Conservation (phyloP, 768 basidiomycete species). For the Mycena vulgaris region DNA sequence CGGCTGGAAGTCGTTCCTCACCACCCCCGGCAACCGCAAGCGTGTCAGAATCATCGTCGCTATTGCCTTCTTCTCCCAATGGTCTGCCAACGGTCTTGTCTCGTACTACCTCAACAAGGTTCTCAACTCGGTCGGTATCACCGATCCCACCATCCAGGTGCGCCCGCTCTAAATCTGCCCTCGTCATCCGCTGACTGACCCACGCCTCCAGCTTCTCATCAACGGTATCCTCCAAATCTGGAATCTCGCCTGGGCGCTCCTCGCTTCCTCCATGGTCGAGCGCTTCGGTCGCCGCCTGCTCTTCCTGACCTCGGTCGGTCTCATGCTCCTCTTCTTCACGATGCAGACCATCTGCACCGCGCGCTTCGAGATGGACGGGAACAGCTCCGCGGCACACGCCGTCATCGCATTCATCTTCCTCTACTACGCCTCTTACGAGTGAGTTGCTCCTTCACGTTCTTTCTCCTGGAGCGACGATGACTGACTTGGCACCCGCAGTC, state of each 20-base stretch:
- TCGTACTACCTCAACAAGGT: constrained; percentile 88
- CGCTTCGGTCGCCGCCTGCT: constrained; percentile 78
- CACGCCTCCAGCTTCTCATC: constrained; percentile 75
- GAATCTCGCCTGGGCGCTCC: constrained; percentile 77
- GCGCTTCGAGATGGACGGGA: constrained; percentile 61
- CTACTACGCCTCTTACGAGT: constrained; percentile 86
- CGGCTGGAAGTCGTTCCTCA: constrained; percentile 79
- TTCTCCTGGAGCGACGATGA: background rate
- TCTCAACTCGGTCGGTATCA: constrained; percentile 78
- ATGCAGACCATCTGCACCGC: constrained; percentile 80
- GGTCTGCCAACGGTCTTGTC: constrained; percentile 89
- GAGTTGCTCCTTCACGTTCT: constrained; percentile 47
- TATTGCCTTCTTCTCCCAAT: constrained; percentile 88
- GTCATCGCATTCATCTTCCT: constrained; percentile 90
- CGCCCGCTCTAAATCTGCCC: constrained; percentile 37
- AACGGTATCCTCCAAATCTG: constrained; percentile 90
- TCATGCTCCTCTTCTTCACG: constrained; percentile 79
- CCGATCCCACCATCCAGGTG: constrained; percentile 65
- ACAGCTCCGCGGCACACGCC: constrained; percentile 69
- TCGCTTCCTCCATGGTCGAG: constrained; percentile 75
- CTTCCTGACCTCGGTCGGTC: constrained; percentile 70
- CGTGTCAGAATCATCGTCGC: constrained; percentile 85
- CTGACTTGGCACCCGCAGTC: constrained; percentile 47
- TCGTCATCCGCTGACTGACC: background rate
- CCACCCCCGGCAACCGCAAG: constrained; percentile 79